A percentile compares a stretch with the other conserved stretches of the same genome.
Evolutionary conservation across 192 early-diverging fungal species (phyloP).

Genomic region (Haplosporangium gracile): DNA sequence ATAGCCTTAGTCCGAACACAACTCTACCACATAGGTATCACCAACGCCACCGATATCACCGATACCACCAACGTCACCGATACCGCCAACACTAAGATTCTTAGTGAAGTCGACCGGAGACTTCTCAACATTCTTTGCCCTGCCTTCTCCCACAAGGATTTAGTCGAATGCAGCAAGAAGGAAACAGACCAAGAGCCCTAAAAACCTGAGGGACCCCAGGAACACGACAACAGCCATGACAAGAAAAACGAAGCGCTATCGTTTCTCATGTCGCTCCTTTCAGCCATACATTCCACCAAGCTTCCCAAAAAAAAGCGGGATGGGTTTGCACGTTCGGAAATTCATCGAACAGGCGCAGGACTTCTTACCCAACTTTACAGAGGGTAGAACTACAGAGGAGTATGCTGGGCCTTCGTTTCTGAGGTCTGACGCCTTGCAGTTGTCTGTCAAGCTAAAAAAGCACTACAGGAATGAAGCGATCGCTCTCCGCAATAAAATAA

Average conservation of each 20-base stretch:
- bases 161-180: not conserved
- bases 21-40: too few relatives aligned
- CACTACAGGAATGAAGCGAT: constrained; percentile 1
- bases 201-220: not conserved
- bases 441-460: not conserved
- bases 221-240: not conserved
- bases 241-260: not conserved
- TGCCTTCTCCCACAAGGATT: not conserved
- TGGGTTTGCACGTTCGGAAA: not conserved
- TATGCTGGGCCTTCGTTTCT: not conserved
- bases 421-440: not conserved
- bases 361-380: not conserved
- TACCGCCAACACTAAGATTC: too few relatives aligned
- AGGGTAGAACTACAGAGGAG: not conserved
- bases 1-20: too few relatives aligned
- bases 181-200: not conserved
- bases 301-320: not conserved
- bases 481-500: not conserved
- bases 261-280: not conserved
- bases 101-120: too few relatives aligned
- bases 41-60: too few relatives aligned
- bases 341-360: constrained; percentile 8
- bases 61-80: too few relatives aligned
- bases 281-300: not conserved
- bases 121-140: constrained; percentile 6